Evolutionary conservation across 306 rosid species (phyloP).

Genomic region (Lupinus albus): DNA sequence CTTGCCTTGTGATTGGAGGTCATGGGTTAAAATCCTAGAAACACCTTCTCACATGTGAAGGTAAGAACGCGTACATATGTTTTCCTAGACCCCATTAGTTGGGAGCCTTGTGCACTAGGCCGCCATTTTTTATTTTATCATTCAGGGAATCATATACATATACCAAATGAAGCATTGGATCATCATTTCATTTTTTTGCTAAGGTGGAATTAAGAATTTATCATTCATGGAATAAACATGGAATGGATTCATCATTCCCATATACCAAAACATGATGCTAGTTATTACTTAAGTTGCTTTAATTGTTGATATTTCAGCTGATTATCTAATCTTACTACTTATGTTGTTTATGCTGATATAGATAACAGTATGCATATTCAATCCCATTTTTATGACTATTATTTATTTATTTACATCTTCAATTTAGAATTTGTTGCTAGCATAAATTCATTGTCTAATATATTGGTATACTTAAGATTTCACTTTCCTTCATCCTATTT

Average conservation of each 20-base stretch:
- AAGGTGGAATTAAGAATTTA: background rate
- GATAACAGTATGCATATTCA: no score
- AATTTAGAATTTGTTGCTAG: constrained; percentile 10
- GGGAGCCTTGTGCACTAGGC: no score
- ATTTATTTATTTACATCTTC: background rate
- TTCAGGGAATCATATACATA: no score
- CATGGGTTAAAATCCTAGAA: no score
- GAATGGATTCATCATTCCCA: background rate
- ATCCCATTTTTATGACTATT: background rate
- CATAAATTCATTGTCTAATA: background rate
- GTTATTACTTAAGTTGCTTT: background rate
- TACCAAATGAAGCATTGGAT: no score
- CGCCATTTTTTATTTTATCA: no score
- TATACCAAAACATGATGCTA: background rate
- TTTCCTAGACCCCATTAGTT: no score
- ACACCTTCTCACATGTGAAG: no score
- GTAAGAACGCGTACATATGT: no score
- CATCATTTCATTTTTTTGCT: background rate
- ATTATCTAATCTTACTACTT: background rate
- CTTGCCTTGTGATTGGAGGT: no score
- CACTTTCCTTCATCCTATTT: constrained; percentile 34
- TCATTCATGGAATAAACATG: background rate
- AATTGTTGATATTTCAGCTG: background rate
- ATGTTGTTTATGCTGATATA: no score
- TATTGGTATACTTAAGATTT: constrained; percentile 13